Evolutionary conservation across 208 protist species (phyloP).

Genomic region (Trypanosoma vivax): DNA sequence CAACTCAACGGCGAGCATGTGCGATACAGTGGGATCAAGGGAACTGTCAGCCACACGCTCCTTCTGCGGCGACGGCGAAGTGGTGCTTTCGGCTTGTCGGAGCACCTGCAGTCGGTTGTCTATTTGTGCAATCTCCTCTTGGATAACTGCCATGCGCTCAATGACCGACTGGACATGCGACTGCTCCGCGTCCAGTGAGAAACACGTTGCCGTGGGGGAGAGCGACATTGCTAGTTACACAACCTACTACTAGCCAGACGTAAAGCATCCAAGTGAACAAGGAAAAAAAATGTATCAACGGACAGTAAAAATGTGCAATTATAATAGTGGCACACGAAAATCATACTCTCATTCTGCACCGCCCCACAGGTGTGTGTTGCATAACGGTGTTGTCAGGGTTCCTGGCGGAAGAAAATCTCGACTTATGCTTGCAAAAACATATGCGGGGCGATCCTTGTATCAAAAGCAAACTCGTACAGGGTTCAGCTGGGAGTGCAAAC

Average conservation of each 20-base stretch:
- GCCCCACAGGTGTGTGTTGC: too few relatives aligned
- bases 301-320: not conserved
- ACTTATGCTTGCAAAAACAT: too few relatives aligned
- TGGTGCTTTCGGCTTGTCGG: slow-evolving; percentile 1
- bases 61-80: not conserved
- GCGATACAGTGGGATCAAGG: slow-evolving; percentile 38
- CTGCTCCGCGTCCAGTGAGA: not conserved
- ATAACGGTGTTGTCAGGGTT: too few relatives aligned
- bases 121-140: slow-evolving; percentile 67
- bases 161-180: slow-evolving; percentile 51
- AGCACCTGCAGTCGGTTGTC: slow-evolving; percentile 41
- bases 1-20: slow-evolving; percentile 77
- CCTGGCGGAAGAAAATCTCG: too few relatives aligned
- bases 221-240: not conserved
- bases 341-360: too few relatives aligned
- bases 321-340: not conserved
- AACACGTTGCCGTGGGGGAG: not conserved
- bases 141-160: slow-evolving; percentile 64
- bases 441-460: too few relatives aligned
- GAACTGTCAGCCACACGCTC: slow-evolving; percentile 25
- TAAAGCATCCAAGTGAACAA: not conserved
- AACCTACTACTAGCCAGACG: not conserved
- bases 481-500: too few relatives aligned
- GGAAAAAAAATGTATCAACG: not conserved
- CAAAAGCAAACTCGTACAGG: too few relatives aligned